These are phyloP conservation scores for Sicyos baderoa DNA, from an alignment of 306 rosid genomes.

Conservation along the genomic window DNA sequence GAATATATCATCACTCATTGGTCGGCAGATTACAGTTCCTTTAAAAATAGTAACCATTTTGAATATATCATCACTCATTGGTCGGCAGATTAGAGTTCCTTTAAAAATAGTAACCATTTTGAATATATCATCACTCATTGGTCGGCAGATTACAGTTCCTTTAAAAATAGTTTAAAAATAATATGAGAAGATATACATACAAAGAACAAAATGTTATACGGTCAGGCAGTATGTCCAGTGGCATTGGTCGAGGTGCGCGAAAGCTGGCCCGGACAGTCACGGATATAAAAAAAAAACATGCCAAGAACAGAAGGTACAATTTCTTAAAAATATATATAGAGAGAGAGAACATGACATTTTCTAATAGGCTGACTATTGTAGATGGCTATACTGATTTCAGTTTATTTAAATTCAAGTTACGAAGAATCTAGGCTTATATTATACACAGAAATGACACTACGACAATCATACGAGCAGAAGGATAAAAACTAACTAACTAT, in stretches of 20 bases:
- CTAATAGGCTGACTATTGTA: neutral
- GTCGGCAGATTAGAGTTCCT: neutral
- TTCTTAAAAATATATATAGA: neutral
- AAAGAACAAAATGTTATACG: no score
- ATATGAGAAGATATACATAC: neutral
- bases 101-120: slow-evolving; percentile 2
- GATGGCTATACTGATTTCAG: neutral
- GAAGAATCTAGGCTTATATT: no score
- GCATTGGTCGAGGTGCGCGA: no score
- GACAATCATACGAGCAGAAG: neutral
- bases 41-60: neutral
- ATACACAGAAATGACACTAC: neutral
- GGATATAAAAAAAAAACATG: neutral
- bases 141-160: neutral
- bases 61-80: neutral
- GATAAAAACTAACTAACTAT: neutral
- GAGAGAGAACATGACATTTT: neutral
- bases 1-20: neutral
- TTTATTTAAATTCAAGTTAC: neutral
- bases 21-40: neutral
- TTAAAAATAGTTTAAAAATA: neutral
- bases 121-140: neutral
- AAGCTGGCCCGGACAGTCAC: no score
- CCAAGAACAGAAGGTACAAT: neutral
- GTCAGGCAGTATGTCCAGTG: no score